Percentiles rank a stretch among this genome's conserved stretches.
These are phyloP conservation scores for Acanthamoeba culbertsoni DNA, from an alignment of 208 protist species.

Conservation along the genomic window DNA sequence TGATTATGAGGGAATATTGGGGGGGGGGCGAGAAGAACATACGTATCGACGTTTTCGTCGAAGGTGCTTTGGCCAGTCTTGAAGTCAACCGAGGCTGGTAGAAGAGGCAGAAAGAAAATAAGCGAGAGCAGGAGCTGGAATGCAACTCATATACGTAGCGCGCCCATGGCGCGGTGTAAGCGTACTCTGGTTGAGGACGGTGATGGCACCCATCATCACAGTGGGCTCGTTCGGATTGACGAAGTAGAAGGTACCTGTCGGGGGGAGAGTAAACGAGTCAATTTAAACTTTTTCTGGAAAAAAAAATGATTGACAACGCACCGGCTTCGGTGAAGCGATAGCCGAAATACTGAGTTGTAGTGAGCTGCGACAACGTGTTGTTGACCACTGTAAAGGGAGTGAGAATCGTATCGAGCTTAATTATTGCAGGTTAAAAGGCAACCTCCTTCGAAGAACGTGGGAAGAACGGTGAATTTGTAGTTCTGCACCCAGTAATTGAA, in stretches of 20 bases:
- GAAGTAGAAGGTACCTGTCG: neutral
- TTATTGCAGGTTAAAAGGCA: neutral
- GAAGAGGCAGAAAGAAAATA: too few relatives aligned
- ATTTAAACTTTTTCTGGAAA: too few relatives aligned
- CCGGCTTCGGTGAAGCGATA: neutral
- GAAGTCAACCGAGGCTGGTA: neutral
- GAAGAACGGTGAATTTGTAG: neutral
- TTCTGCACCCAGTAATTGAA: slow-evolving; percentile 30
- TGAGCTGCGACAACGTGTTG: too few relatives aligned
- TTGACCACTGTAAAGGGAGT: neutral
- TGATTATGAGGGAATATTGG: neutral
- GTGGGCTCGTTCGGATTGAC: neutral
- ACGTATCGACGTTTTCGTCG: neutral
- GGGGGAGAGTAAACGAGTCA: neutral
- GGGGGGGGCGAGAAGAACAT: too few relatives aligned
- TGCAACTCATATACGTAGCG: too few relatives aligned
- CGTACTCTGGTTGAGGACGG: neutral
- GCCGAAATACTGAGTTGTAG: too few relatives aligned
- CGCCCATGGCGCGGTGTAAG: too few relatives aligned
- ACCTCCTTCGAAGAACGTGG: neutral
- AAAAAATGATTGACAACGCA: too few relatives aligned
- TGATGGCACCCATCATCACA: neutral
- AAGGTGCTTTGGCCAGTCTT: neutral
- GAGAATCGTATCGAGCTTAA: neutral
- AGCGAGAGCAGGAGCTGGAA: too few relatives aligned